These are phyloP conservation scores for Pythium chondricola DNA, from an alignment of 352 stramenopile species.

Conservation along the genomic window DNA sequence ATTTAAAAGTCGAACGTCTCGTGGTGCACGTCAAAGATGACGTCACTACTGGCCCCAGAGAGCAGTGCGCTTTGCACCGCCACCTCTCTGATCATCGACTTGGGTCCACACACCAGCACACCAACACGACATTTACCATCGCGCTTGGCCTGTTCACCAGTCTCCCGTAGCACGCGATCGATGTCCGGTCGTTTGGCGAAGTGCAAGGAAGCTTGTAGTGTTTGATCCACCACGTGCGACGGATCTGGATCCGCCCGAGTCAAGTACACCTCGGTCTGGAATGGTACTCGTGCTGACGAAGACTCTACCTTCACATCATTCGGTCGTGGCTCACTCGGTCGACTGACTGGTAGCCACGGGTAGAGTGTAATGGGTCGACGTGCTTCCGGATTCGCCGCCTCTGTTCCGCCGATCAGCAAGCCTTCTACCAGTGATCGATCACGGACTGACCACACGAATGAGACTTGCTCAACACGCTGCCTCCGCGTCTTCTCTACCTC, in stretches of 20 bases:
- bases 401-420: constrained; percentile 14
- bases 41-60: not conserved
- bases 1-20: constrained; percentile 8
- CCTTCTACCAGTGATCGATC: constrained; percentile 27
- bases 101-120: constrained; percentile 38
- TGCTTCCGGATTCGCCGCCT: not conserved
- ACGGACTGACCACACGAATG: constrained; percentile 43
- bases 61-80: not conserved
- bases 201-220: constrained; percentile 13
- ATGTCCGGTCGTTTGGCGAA: constrained; percentile 26
- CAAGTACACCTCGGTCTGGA: constrained; percentile 33
- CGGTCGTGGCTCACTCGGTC: not conserved
- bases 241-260: constrained; percentile 22
- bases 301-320: constrained; percentile 1
- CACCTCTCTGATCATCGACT: constrained; percentile 18
- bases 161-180: constrained; percentile 7
- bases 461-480: constrained; percentile 20
- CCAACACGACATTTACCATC: constrained; percentile 24
- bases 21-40: constrained; percentile 10
- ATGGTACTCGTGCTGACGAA: too few species aligned
- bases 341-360: constrained; percentile 17
- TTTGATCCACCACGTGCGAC: constrained; percentile 19
- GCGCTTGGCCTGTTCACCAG: constrained; percentile 24
- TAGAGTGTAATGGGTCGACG: constrained; percentile 5
- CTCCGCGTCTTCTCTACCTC: constrained; percentile 1